A percentile compares a stretch with the other conserved stretches of the same genome.
Conservation (phyloP, 108 stramenopile species). For the Fragilaria crotonensis region DNA sequence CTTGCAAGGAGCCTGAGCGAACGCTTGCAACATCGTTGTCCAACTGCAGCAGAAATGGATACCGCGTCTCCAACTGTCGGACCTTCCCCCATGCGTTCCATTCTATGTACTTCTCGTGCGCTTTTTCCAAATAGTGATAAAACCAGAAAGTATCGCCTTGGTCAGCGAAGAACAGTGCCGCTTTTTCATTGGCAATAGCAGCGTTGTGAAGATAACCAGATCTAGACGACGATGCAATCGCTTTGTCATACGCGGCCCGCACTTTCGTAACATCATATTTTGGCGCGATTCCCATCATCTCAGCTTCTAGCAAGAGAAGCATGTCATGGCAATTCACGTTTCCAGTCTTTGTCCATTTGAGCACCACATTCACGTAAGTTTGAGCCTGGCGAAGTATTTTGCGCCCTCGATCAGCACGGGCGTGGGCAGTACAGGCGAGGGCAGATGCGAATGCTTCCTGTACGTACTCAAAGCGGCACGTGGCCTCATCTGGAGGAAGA, state of each 20-base stretch:
- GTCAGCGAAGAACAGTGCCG: constrained; percentile 19
- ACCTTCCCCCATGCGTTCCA: constrained; percentile 41
- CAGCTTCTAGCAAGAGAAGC: not conserved
- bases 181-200: constrained; percentile 26
- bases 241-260: constrained; percentile 9
- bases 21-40: not conserved
- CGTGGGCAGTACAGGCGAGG: not conserved
- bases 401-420: not conserved
- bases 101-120: constrained; percentile 26
- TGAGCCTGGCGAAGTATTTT: not conserved
- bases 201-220: constrained; percentile 25
- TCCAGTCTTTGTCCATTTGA: not conserved
- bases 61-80: not conserved
- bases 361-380: not conserved
- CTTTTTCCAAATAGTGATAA: constrained; percentile 20
- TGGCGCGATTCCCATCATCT: not conserved
- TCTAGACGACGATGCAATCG: constrained; percentile 20
- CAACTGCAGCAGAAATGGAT: not conserved
- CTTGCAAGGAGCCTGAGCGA: not conserved
- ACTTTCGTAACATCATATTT: not conserved
- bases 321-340: not conserved
- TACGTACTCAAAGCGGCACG: not conserved
- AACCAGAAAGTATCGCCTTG: constrained; percentile 16
- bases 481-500: not conserved
- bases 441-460: not conserved